phyloP scores from a whole-genome alignment of 2,329 filamentous ascomycete genomes.

The Davidsoniella eucalypti region DNA sequence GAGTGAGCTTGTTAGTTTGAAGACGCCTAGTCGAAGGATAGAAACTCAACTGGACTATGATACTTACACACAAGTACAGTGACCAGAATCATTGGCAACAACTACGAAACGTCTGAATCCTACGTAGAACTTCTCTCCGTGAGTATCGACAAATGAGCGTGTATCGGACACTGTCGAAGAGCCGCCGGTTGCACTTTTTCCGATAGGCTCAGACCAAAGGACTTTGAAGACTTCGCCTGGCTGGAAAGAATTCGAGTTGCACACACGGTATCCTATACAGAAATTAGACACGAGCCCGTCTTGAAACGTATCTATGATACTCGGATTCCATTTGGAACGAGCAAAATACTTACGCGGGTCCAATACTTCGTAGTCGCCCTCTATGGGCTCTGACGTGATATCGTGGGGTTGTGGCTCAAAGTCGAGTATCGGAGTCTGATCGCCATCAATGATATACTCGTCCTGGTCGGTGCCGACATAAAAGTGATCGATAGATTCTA shows the following conservation, averaged over 20 bases:
- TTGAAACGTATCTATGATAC: background rate
- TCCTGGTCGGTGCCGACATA: background rate
- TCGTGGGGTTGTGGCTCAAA: background rate
- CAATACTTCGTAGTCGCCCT: background rate
- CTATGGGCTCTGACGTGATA: background rate
- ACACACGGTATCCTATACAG: conserved; percentile 1
- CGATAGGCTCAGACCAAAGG: conserved; percentile 36
- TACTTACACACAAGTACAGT: conserved; percentile 40
- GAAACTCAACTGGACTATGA: background rate
- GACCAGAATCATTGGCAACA: conserved; percentile 32
- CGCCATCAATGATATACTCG: conserved; percentile 2
- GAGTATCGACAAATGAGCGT: conserved; percentile 21
- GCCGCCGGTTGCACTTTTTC: conserved; percentile 19
- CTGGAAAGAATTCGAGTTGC: conserved; percentile 4
- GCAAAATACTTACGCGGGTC: conserved; percentile 3
- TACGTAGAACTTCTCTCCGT: conserved; percentile 27
- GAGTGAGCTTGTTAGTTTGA: conserved; percentile 10
- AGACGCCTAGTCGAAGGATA: background rate
- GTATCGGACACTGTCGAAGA: conserved; percentile 20
- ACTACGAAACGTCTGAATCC: conserved; percentile 40
- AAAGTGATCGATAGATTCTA: background rate
- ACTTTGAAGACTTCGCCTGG: conserved; percentile 35
- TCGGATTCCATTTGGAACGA: background rate
- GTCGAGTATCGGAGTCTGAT: background rate
- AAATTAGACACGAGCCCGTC: no score